These are phyloP conservation scores for Wallemia hederae DNA, from an alignment of 1,284 basidiomycete genomes.

Conservation along the genomic window DNA sequence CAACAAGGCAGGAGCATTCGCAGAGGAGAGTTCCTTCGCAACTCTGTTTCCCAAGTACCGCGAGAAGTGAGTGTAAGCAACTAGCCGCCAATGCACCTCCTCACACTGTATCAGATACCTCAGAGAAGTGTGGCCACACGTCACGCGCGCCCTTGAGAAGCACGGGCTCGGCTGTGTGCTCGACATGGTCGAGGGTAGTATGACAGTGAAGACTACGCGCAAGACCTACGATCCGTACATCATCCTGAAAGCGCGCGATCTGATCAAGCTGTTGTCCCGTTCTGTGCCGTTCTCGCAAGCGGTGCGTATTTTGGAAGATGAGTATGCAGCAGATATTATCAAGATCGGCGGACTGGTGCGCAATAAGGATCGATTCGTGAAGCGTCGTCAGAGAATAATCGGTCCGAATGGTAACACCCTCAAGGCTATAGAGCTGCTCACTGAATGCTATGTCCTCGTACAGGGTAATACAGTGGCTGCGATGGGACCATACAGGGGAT, in stretches of 20 bases:
- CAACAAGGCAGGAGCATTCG: conserved; percentile 53
- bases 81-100: background rate
- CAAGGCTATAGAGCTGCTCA: conserved; percentile 92
- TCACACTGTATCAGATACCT: conserved; percentile 32
- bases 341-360: conserved; percentile 83
- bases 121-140: conserved; percentile 72
- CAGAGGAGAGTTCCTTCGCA: conserved; percentile 88
- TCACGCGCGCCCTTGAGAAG: conserved; percentile 57
- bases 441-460: conserved; percentile 87
- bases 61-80: conserved; percentile 27
- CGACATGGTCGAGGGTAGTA: conserved; percentile 82
- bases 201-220: conserved; percentile 87
- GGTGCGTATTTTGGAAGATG: conserved; percentile 68
- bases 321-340: conserved; percentile 80
- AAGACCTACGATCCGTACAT: conserved; percentile 94
- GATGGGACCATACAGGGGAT: conserved; percentile 80
- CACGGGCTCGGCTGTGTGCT: conserved; percentile 71
- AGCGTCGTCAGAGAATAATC: conserved; percentile 80
- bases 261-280: conserved; percentile 80
- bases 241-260: conserved; percentile 76
- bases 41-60: conserved; percentile 97
- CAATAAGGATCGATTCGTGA: conserved; percentile 93
- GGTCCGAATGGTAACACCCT: conserved; percentile 87
- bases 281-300: conserved; percentile 56
- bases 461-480: conserved; percentile 94